phyloP scores from a whole-genome alignment of 2,329 filamentous ascomycete species.

The Diplodia seriata region DNA sequence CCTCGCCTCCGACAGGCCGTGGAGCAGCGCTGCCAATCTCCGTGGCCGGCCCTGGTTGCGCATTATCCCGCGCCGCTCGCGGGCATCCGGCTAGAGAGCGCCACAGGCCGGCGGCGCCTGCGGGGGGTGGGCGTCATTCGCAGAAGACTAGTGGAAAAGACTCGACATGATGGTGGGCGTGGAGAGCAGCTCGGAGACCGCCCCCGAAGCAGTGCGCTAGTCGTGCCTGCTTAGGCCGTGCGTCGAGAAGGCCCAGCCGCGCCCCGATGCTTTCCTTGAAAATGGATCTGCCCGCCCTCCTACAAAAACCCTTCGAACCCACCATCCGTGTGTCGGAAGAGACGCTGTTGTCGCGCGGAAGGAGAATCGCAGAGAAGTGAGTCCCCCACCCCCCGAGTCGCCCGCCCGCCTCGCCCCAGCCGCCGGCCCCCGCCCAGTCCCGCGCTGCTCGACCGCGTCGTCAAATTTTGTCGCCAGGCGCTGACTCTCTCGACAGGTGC shows the following conservation, averaged over 20 bases:
- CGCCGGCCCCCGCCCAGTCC: constrained; percentile 28
- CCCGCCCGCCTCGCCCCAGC: constrained; percentile 23
- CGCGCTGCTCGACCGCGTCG: constrained; percentile 33
- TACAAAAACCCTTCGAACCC: constrained; percentile 32
- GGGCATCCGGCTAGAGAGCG: constrained; percentile 17
- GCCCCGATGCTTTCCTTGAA: constrained; percentile 26
- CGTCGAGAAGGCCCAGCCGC: constrained; percentile 15
- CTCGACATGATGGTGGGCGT: constrained; percentile 9
- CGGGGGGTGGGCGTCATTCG: constrained; percentile 27
- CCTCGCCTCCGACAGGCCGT: constrained; percentile 14
- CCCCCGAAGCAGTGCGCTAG: constrained; percentile 18
- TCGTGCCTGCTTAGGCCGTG: constrained; percentile 14
- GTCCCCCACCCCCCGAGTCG: constrained; percentile 21
- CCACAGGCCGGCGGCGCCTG: constrained; percentile 25
- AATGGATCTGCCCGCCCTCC: constrained; percentile 30
- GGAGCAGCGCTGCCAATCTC: constrained; percentile 16
- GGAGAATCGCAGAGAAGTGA: constrained; percentile 29
- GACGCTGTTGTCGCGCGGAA: constrained; percentile 29
- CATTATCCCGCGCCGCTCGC: constrained; percentile 17
- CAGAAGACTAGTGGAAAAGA: constrained; percentile 14
- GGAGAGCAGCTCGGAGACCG: constrained; percentile 8
- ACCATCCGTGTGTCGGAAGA: constrained; percentile 26
- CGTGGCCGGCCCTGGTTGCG: constrained; percentile 1
- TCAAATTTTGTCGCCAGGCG: constrained; percentile 37
- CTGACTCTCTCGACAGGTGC: constrained; percentile 45